A percentile compares a stretch with the other conserved stretches of the same genome.
phyloP scores from a whole-genome alignment of 176 grass and related monocot genomes.

The Melocanna baccifera region DNA sequence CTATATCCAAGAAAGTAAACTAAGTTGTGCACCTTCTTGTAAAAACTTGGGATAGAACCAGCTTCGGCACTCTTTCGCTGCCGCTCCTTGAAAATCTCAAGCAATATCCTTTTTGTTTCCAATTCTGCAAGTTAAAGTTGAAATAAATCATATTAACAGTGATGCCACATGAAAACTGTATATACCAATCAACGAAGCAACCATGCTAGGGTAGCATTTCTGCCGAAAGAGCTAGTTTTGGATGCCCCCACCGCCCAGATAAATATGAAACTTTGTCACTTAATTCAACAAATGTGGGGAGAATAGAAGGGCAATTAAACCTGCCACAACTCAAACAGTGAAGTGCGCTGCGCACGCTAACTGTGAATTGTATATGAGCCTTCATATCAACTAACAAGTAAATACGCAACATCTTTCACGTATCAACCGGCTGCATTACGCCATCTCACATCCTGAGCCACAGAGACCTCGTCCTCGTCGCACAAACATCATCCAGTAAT shows the following conservation, averaged over 20 bases:
- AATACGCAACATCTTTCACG: background rate
- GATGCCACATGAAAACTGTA: background rate
- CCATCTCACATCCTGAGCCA: background rate
- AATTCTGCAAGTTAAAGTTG: constrained; percentile 56
- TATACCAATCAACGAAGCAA: background rate
- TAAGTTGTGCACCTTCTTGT: constrained; percentile 75
- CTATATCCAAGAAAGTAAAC: background rate
- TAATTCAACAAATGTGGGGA: background rate
- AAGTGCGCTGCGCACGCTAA: background rate
- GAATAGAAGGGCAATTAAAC: background rate
- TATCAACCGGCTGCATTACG: background rate
- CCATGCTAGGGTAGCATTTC: background rate
- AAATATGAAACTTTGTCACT: background rate
- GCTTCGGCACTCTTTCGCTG: constrained; percentile 89
- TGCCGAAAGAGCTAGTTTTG: background rate
- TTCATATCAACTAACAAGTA: background rate
- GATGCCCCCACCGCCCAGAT: background rate
- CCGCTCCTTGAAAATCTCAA: constrained; percentile 96
- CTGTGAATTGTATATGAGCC: no score
- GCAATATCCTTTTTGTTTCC: constrained; percentile 97
- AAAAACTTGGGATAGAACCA: constrained; percentile 96
- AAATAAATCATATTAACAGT: background rate
- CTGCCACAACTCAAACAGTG: background rate
- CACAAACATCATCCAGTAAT: background rate
- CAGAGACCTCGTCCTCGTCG: background rate